These are phyloP conservation scores for Apiotrichum siamense DNA, from an alignment of 1,284 basidiomycete genomes.

Conservation along the genomic window DNA sequence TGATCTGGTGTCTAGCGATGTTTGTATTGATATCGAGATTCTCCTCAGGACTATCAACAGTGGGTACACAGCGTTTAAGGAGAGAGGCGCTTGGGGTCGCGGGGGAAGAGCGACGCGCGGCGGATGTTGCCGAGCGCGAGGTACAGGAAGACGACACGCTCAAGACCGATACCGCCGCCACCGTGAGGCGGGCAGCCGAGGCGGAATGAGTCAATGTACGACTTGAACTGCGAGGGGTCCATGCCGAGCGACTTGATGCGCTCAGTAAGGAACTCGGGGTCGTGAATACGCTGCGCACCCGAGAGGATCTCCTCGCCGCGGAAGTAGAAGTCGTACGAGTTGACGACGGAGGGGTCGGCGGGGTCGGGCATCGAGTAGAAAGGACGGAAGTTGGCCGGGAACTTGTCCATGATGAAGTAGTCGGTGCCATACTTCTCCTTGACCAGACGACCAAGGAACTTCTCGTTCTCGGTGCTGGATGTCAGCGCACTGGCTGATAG, in stretches of 20 bases:
- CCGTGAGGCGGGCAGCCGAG: constrained; percentile 81
- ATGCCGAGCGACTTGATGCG: constrained; percentile 70
- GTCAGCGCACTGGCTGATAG: constrained; percentile 32
- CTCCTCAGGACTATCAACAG: not conserved
- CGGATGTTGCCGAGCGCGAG: constrained; percentile 93
- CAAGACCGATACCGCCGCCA: constrained; percentile 63
- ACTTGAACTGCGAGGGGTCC: constrained; percentile 78
- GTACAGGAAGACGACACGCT: constrained; percentile 83
- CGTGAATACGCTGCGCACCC: constrained; percentile 95
- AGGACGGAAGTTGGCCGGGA: constrained; percentile 64
- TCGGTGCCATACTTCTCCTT: constrained; percentile 85
- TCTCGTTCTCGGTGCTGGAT: constrained; percentile 59
- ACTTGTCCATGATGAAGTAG: constrained; percentile 97
- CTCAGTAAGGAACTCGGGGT: constrained; percentile 71
- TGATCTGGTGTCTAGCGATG: not conserved
- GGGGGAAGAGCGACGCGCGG: constrained; percentile 87
- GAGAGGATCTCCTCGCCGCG: constrained; percentile 97
- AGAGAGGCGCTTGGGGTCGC: constrained; percentile 64
- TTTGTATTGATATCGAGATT: not conserved
- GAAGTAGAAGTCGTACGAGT: constrained; percentile 99
- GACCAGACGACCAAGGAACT: constrained; percentile 78
- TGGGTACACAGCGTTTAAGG: constrained; percentile 23
- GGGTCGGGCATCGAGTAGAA: constrained; percentile 99
- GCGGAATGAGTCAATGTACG: constrained; percentile 89
- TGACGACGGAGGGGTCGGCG: constrained; percentile 79